Percentiles rank a stretch among this genome's conserved stretches.
Evolutionary conservation across 2,329 filamentous ascomycete genomes (phyloP).

Genomic region (Colletotrichum limetticola): DNA sequence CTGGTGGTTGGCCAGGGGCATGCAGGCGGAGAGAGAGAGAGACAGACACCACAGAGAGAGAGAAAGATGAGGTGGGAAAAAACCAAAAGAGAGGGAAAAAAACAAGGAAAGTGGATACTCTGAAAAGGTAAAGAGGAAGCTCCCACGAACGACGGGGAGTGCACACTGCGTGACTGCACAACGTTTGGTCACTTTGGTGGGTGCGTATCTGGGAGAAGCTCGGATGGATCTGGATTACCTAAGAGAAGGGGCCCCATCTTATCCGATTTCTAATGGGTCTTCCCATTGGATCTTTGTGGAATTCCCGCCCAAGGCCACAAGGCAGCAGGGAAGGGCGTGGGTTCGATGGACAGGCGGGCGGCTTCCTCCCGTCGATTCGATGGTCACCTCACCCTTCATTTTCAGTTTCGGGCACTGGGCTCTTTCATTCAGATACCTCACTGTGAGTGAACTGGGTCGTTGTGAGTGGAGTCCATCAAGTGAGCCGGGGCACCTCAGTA

Average conservation of each 20-base stretch:
- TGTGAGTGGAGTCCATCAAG: background rate
- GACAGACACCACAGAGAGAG: background rate
- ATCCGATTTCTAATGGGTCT: constrained; percentile 16
- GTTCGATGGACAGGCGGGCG: background rate
- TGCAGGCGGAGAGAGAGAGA: background rate
- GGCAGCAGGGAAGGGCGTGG: background rate
- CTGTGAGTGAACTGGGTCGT: background rate
- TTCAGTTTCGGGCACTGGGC: no score
- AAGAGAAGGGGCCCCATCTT: background rate
- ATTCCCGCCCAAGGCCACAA: constrained; percentile 10
- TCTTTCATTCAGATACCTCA: no score
- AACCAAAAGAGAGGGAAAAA: background rate
- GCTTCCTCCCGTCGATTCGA: no score
- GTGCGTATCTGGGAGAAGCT: constrained; percentile 6
- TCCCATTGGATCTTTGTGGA: constrained; percentile 2
- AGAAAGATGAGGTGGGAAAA: background rate
- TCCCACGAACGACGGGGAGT: background rate
- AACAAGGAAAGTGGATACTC: constrained; percentile 8
- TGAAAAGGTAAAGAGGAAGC: background rate
- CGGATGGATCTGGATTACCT: constrained; percentile 27
- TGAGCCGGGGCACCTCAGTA: background rate
- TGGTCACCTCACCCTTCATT: no score
- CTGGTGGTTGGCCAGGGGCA: no score
- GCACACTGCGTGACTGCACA: background rate
- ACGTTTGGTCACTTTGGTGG: background rate